phyloP scores from a whole-genome alignment of 768 basidiomycete species.

The Tricholoma saponaceum region DNA sequence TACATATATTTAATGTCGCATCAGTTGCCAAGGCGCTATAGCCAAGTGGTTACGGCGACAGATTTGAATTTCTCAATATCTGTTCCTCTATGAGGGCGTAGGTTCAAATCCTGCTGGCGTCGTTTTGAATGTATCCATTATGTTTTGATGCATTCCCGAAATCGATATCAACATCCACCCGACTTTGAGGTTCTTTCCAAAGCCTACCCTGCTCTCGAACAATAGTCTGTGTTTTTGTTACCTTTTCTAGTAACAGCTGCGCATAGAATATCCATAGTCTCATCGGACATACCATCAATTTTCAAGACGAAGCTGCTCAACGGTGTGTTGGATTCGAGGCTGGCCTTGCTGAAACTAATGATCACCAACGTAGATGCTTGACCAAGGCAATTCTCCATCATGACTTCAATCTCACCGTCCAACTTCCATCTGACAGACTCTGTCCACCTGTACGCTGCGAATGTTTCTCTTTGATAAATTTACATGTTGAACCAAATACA shows the following conservation, averaged over 20 bases:
- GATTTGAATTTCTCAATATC: constrained; percentile 46
- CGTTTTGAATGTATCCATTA: constrained; percentile 11
- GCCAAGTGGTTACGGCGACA: constrained; percentile 78
- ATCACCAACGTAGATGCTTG: constrained; percentile 48
- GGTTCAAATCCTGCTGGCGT: constrained; percentile 56
- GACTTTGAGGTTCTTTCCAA: constrained; percentile 60
- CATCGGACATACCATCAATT: constrained; percentile 57
- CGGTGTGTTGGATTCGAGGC: constrained; percentile 37
- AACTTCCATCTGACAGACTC: constrained; percentile 65
- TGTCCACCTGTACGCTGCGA: constrained; percentile 74
- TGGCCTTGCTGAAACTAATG: background rate
- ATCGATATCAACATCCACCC: constrained; percentile 33
- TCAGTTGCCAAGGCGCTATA: constrained; percentile 33
- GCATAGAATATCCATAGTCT: constrained; percentile 2
- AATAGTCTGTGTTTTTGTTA: constrained; percentile 5
- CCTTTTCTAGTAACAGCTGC: background rate
- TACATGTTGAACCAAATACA: background rate
- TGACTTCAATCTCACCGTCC: constrained; percentile 65
- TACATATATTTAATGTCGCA: no score
- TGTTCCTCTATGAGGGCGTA: constrained; percentile 50
- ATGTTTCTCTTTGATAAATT: background rate
- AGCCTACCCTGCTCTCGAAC: constrained; percentile 41
- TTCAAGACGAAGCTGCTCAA: constrained; percentile 66
- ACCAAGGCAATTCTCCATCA: constrained; percentile 74
- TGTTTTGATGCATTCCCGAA: constrained; percentile 38